These are phyloP conservation scores for Russula emetica DNA, from an alignment of 768 basidiomycete species.

Conservation along the genomic window DNA sequence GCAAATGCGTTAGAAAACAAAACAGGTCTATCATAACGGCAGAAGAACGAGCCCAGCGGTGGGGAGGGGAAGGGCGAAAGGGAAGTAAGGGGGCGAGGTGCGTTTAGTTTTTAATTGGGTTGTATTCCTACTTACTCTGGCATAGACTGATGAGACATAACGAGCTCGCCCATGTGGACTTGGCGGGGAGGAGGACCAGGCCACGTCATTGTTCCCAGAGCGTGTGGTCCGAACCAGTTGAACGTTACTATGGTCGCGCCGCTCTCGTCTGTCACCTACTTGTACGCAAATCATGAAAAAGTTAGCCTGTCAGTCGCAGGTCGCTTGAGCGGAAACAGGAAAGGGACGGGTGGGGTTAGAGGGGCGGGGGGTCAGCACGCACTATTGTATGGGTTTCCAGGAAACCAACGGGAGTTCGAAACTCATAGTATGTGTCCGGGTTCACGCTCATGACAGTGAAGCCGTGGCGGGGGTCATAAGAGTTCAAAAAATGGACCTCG, in stretches of 20 bases:
- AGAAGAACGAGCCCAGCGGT: neutral
- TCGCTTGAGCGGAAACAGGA: neutral
- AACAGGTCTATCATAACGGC: no score
- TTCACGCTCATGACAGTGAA: constrained; percentile 64
- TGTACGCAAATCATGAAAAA: neutral
- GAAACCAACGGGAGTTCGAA: constrained; percentile 51
- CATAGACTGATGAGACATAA: neutral
- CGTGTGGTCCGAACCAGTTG: constrained; percentile 16
- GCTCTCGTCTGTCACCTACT: constrained; percentile 1
- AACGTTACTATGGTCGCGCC: constrained; percentile 10
- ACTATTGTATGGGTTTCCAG: constrained; percentile 47
- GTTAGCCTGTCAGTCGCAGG: neutral
- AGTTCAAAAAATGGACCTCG: constrained; percentile 61
- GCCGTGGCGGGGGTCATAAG: constrained; percentile 59
- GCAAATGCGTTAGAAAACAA: neutral
- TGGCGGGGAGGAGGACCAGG: neutral
- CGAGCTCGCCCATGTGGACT: constrained; percentile 16
- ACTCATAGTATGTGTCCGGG: constrained; percentile 57
- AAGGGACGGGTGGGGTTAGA: no score
- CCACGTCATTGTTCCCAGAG: constrained; percentile 17
- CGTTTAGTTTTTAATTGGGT: neutral
- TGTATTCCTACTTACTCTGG: constrained; percentile 9
- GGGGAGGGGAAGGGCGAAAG: no score
- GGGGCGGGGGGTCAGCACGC: constrained; percentile 26
- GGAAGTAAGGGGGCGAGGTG: neutral